phyloP scores from a whole-genome alignment of 495 filamentous ascomycete genomes.

The Lindgomyces ingoldianus region DNA sequence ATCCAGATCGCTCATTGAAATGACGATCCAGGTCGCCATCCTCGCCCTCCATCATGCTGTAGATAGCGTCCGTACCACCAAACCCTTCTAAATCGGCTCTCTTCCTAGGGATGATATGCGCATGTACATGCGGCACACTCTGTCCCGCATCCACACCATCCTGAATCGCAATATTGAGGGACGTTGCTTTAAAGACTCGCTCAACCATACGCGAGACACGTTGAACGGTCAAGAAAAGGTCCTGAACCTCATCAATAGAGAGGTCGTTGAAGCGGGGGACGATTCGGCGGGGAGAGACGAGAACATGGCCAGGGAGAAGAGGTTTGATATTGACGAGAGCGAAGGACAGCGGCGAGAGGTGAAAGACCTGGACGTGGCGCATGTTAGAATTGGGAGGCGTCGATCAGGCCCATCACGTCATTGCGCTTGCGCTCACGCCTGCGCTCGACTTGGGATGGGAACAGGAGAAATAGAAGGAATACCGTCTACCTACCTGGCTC shows the following conservation, averaged over 20 bases:
- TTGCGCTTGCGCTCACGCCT: no score
- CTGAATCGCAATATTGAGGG: conserved; percentile 90
- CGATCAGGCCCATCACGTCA: no score
- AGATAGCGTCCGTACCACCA: conserved; percentile 66
- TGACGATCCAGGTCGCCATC: conserved; percentile 77
- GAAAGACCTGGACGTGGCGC: conserved; percentile 61
- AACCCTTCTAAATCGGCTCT: conserved; percentile 54
- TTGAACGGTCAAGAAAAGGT: conserved; percentile 84
- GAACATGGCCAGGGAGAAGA: conserved; percentile 88
- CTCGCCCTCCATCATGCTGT: conserved; percentile 79
- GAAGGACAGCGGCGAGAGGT: conserved; percentile 74
- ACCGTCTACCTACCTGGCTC: conserved; percentile 35
- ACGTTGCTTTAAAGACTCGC: conserved; percentile 57
- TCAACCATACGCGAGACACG: conserved; percentile 77
- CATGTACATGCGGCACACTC: conserved; percentile 87
- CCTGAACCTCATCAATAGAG: conserved; percentile 68
- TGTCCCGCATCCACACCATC: conserved; percentile 89
- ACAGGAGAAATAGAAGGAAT: no score
- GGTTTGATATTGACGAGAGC: conserved; percentile 94
- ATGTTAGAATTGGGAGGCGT: not conserved
- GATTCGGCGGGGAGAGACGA: conserved; percentile 66
- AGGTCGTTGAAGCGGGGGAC: conserved; percentile 78
- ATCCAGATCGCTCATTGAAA: conserved; percentile 51
- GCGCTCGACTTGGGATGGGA: no score
- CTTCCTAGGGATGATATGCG: conserved; percentile 85